phyloP scores from a whole-genome alignment of 148 eudicot species.

The Diospyros kaki region DNA sequence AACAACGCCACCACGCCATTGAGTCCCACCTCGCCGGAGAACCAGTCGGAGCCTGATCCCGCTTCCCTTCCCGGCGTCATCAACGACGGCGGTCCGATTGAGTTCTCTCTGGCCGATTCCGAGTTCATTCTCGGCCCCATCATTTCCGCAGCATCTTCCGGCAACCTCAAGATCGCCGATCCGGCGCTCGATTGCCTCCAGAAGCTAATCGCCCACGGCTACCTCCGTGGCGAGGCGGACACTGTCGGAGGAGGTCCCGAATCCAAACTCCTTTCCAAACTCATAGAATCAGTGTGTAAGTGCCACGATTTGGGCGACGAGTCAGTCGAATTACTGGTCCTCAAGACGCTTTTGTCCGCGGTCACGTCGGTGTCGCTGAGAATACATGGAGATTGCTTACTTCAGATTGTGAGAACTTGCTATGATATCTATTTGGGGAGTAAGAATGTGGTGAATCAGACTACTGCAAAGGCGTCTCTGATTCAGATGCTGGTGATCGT shows the following conservation, averaged over 20 bases:
- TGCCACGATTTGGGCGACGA: slow-evolving; percentile 62
- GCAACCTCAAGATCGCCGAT: slow-evolving; percentile 61
- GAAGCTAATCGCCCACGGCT: slow-evolving; percentile 70
- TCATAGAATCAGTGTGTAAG: slow-evolving; percentile 69
- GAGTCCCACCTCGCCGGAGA: slow-evolving; percentile 20
- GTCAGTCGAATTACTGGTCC: slow-evolving; percentile 54
- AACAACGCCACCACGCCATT: slow-evolving; percentile 22
- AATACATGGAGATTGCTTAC: slow-evolving; percentile 83
- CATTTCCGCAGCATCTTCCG: slow-evolving; percentile 47
- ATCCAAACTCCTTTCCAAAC: slow-evolving; percentile 40
- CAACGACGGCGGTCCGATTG: slow-evolving; percentile 29
- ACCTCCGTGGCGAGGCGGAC: slow-evolving; percentile 75
- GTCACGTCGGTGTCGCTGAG: slow-evolving; percentile 70
- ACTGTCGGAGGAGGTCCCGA: slow-evolving; percentile 50
- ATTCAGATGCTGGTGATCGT: slow-evolving; percentile 97
- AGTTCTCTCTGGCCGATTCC: slow-evolving; percentile 52
- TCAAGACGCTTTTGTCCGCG: slow-evolving; percentile 66
- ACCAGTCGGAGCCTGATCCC: not conserved
- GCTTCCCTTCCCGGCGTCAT: slow-evolving; percentile 14
- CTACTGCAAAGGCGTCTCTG: slow-evolving; percentile 88
- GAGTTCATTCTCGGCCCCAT: slow-evolving; percentile 70
- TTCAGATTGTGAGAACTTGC: slow-evolving; percentile 75
- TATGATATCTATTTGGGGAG: slow-evolving; percentile 82
- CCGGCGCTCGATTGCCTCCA: slow-evolving; percentile 69
- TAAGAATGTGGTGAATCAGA: slow-evolving; percentile 88